These are phyloP conservation scores for Cordyceps militaris DNA, from an alignment of 2,329 filamentous ascomycete genomes.

Conservation along the genomic window DNA sequence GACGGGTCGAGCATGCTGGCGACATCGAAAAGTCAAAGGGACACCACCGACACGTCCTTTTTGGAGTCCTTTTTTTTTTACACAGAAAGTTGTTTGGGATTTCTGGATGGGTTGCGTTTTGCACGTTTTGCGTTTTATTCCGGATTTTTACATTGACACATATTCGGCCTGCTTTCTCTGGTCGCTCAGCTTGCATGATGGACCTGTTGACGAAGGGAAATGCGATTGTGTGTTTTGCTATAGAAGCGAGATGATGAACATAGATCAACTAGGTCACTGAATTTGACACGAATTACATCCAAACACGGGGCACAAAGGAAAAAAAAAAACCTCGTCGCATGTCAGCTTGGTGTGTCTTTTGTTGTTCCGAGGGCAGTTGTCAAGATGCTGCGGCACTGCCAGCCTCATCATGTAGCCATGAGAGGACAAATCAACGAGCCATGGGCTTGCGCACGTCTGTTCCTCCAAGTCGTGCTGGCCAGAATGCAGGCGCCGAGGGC, in stretches of 20 bases:
- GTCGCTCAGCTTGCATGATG: background rate
- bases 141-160: background rate
- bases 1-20: conserved; percentile 3
- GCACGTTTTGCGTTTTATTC: background rate
- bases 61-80: conserved; percentile 1
- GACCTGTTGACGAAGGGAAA: background rate
- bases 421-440: no score
- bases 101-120: conserved; percentile 7
- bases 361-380: no score
- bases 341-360: no score
- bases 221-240: conserved; percentile 6
- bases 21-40: background rate
- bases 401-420: no score
- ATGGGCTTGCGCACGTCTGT: no score
- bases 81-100: conserved; percentile 5
- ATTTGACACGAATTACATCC: background rate
- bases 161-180: background rate
- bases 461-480: no score
- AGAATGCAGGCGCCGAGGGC: no score
- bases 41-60: background rate
- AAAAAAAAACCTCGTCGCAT: no score
- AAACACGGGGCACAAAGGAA: no score
- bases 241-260: conserved; percentile 9
- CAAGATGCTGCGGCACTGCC: no score
- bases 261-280: conserved; percentile 2